Conservation (phyloP, 2,329 filamentous ascomycete genomes). For the Aspergillus sp. region DNA sequence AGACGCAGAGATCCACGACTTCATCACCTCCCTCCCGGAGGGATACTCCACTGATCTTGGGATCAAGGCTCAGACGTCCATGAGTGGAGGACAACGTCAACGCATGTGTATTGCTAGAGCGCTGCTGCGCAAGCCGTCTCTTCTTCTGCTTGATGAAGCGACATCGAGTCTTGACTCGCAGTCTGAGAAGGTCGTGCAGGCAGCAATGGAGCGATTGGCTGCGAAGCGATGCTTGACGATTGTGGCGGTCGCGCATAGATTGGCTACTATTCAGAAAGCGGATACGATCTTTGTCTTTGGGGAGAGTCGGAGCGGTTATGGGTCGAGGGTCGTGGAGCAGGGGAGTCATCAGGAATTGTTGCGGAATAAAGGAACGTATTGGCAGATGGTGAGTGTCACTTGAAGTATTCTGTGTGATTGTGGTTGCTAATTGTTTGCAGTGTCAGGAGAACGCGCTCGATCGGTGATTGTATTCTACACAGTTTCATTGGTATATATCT, state of each 20-base stretch:
- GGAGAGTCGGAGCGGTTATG: conserved; percentile 48
- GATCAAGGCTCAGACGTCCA: conserved; percentile 49
- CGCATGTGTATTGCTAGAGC: conserved; percentile 59
- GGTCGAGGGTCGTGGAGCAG: conserved; percentile 56
- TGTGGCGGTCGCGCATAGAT: conserved; percentile 74
- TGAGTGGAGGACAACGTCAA: conserved; percentile 61
- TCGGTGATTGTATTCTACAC: neutral
- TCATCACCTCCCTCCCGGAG: conserved; percentile 41
- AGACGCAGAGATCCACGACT: conserved; percentile 39
- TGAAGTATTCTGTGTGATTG: neutral
- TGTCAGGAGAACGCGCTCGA: neutral
- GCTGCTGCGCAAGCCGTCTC: conserved; percentile 53
- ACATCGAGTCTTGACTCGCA: conserved; percentile 65
- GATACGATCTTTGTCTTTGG: conserved; percentile 78
- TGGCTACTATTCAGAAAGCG: conserved; percentile 76
- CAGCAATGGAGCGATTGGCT: conserved; percentile 64
- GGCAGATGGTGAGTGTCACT: neutral
- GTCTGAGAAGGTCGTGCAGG: conserved; percentile 68
- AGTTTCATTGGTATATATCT: neutral
- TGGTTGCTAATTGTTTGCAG: neutral
- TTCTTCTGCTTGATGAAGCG: conserved; percentile 63
- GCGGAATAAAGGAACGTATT: conserved; percentile 18
- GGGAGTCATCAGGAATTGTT: conserved; percentile 63
- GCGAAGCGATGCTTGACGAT: conserved; percentile 63
- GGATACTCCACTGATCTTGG: conserved; percentile 52